Evolutionary conservation across 179 eudicot genomes (phyloP).

Genomic region (Vitellaria paradoxa): DNA sequence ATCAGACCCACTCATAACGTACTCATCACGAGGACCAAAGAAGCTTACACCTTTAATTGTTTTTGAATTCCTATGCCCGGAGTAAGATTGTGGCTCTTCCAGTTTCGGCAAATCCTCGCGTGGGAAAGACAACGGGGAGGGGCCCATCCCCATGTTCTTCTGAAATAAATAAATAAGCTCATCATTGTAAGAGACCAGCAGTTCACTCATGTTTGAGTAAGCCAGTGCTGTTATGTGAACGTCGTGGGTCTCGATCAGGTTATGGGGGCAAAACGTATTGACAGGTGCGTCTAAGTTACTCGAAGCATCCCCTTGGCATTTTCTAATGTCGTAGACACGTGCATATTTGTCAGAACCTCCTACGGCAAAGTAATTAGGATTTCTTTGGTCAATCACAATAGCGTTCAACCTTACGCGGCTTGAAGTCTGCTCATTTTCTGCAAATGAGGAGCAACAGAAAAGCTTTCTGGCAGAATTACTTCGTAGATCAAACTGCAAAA

Average conservation of each 20-base stretch:
- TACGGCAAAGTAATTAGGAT: slow-evolving; percentile 63
- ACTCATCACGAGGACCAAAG: slow-evolving; percentile 70
- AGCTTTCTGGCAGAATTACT: slow-evolving; percentile 59
- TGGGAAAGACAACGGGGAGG: slow-evolving; percentile 37
- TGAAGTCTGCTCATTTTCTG: slow-evolving; percentile 32
- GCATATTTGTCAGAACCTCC: slow-evolving; percentile 77
- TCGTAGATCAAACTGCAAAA: slow-evolving; percentile 75
- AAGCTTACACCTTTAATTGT: slow-evolving; percentile 88
- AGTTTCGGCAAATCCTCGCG: slow-evolving; percentile 34
- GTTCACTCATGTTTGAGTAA: slow-evolving; percentile 64
- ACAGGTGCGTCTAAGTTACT: slow-evolving; percentile 52
- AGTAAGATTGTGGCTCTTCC: slow-evolving; percentile 52
- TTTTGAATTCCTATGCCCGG: slow-evolving; percentile 69
- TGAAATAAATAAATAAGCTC: slow-evolving; percentile 75
- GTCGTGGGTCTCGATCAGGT: slow-evolving; percentile 40
- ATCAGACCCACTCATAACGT: slow-evolving; percentile 79
- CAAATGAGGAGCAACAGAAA: slow-evolving; percentile 59
- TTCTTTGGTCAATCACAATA: slow-evolving; percentile 70
- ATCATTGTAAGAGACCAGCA: slow-evolving; percentile 69
- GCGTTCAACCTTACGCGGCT: slow-evolving; percentile 43
- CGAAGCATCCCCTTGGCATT: slow-evolving; percentile 43
- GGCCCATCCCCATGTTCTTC: slow-evolving; percentile 69
- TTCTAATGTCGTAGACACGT: slow-evolving; percentile 72
- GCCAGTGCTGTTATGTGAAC: slow-evolving; percentile 71
- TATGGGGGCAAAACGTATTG: slow-evolving; percentile 62